Evolutionary conservation across 768 basidiomycete genomes (phyloP), one percentile per base, ranked within the genome.

Genomic region (Auricularia heimuer): DNA sequence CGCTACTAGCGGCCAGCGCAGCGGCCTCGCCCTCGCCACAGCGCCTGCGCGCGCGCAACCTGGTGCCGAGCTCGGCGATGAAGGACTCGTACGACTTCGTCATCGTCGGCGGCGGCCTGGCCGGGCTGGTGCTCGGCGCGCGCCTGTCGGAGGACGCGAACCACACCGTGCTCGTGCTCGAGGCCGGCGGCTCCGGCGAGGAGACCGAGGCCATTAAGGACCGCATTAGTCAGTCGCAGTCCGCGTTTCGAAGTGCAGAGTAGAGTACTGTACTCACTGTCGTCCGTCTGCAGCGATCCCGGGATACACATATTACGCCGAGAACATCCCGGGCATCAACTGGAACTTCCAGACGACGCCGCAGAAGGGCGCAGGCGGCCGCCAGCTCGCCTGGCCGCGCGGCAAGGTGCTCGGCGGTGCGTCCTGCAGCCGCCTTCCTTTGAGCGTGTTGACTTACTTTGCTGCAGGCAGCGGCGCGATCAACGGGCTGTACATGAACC

Each of bases 391-490:
- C 3, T 87, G 86, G 83, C 83, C 87, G 3, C 79, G 84, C 39
- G 89, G 88, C 37, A 86, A 84, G 72, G 82, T 85, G 61, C 77
- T 90, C 29, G 88, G 88, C 63, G 88, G 88, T 4, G 86, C 83
- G 0, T 80, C 11, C 11, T 3, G 14, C 8, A 24, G 24, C 4
- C 24, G 16, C 18, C 0, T 51, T 29, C 29, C 24, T 29, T 2
- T 29, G 29, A 29, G 29, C 29, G 29, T 24, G 1, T 29, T 29
- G 2, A 24, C 24, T 24, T 24, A 24, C 24, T 24, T 24, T 1
- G 24, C 29, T 29, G 29, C n/a, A 29, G 34, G 34, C 33, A 60
- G 56, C 24, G 21, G 85, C 36, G 85, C 87, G 8, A 78, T 88
- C 63, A 90, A 90, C 72, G 87, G 85, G 61, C 79, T 89, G 79